Percentiles rank a stretch among this genome's conserved stretches.
These are phyloP conservation scores for Macrolepiota albuminosa DNA, from an alignment of 768 basidiomycete genomes.

Conservation along the genomic window DNA sequence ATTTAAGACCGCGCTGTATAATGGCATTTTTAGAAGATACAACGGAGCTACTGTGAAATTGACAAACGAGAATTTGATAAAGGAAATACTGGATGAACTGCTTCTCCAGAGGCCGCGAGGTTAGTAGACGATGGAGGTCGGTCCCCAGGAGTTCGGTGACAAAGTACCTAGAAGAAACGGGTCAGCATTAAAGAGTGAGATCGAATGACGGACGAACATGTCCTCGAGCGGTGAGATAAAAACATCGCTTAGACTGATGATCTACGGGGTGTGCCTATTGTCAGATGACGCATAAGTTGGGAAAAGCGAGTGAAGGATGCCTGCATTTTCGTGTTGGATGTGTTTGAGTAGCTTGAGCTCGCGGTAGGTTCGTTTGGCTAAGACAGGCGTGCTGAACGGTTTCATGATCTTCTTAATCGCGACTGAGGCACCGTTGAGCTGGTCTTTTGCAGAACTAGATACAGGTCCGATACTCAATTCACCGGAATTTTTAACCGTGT, in stretches of 20 bases:
- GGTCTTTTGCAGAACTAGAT: slow-evolving; percentile 86
- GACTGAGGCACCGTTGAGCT: slow-evolving; percentile 88
- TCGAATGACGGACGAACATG: slow-evolving; percentile 51
- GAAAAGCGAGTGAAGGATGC: slow-evolving; percentile 20
- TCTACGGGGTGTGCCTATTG: slow-evolving; percentile 41
- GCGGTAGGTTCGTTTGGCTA: slow-evolving; percentile 95
- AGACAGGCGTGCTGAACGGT: slow-evolving; percentile 97
- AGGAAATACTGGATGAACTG: slow-evolving; percentile 99
- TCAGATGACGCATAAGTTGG: not conserved
- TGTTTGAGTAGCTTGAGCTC: slow-evolving; percentile 98
- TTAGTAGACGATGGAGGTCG: slow-evolving; percentile 94
- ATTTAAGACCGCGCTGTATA: slow-evolving; percentile 90
- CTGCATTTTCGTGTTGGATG: slow-evolving; percentile 95
- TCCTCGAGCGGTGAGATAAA: slow-evolving; percentile 99
- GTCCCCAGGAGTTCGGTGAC: slow-evolving; percentile 98
- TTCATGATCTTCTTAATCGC: slow-evolving; percentile 99
- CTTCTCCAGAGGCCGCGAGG: slow-evolving; percentile 95
- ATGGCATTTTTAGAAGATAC: slow-evolving; percentile 4
- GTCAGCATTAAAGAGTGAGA: slow-evolving; percentile 5
- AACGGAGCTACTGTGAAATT: not conserved
- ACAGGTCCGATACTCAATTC: not conserved
- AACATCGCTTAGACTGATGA: slow-evolving; percentile 97
- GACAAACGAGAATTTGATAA: slow-evolving; percentile 91
- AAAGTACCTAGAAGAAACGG: slow-evolving; percentile 70
- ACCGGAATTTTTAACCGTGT: not conserved